These are phyloP conservation scores for Corniculantispora saksenae DNA, from an alignment of 2,329 filamentous ascomycete species.

Conservation along the genomic window DNA sequence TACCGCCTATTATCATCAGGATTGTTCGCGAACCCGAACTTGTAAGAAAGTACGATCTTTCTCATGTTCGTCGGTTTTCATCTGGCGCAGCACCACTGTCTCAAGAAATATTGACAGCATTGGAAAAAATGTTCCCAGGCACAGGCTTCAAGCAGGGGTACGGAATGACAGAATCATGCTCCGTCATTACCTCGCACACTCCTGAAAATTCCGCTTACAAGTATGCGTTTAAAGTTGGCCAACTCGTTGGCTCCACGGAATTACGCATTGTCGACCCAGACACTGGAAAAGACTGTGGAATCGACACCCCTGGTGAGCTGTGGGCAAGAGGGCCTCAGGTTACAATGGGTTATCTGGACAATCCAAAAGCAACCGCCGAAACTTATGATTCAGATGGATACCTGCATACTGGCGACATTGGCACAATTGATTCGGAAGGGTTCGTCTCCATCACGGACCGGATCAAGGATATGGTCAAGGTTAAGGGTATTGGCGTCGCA, in stretches of 20 bases:
- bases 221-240: conserved; percentile 58
- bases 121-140: conserved; percentile 57
- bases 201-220: conserved; percentile 56
- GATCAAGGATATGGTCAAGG: conserved; percentile 70
- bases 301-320: conserved; percentile 54
- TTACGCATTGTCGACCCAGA: conserved; percentile 58
- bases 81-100: conserved; percentile 62
- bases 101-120: conserved; percentile 56
- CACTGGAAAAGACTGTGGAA: conserved; percentile 47
- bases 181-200: conserved; percentile 63
- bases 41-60: conserved; percentile 57
- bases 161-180: conserved; percentile 66
- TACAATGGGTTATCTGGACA: conserved; percentile 51
- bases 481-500: conserved; percentile 63
- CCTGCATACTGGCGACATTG: conserved; percentile 61
- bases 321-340: conserved; percentile 42
- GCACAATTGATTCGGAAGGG: conserved; percentile 54
- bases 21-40: conserved; percentile 56
- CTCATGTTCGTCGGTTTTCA: conserved; percentile 55
- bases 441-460: conserved; percentile 60
- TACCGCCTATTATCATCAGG: conserved; percentile 62
- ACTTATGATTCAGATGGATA: conserved; percentile 57
- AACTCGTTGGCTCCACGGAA: conserved; percentile 58
- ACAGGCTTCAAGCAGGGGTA: conserved; percentile 64
- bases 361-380: conserved; percentile 43